These are phyloP conservation scores for Neoboletus subvelutipes DNA, from an alignment of 768 basidiomycete species.

Conservation along the genomic window DNA sequence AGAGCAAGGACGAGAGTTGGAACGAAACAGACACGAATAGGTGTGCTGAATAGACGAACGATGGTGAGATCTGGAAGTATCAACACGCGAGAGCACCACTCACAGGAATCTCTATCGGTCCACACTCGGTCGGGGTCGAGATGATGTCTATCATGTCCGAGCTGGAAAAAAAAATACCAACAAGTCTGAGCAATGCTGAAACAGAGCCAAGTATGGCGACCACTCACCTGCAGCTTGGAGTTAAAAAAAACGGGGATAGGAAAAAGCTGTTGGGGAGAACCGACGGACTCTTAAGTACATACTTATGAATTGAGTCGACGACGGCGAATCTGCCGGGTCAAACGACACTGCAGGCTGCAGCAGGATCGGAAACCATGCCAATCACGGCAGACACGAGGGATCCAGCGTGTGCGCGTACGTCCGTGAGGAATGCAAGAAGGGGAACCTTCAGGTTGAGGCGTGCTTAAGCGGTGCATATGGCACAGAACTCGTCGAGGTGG, in stretches of 20 bases:
- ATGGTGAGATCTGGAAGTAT: background rate
- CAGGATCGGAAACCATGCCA: background rate
- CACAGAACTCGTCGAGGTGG: background rate
- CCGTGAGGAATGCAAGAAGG: background rate
- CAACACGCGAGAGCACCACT: background rate
- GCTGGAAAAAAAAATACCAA: background rate
- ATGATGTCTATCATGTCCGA: background rate
- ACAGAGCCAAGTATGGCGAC: background rate
- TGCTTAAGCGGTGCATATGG: background rate
- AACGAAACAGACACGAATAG: constrained; percentile 8
- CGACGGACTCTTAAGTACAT: too few species aligned
- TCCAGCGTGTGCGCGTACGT: constrained; percentile 10
- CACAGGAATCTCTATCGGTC: constrained; percentile 10
- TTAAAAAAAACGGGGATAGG: background rate
- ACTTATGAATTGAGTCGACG: background rate
- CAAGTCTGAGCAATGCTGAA: background rate
- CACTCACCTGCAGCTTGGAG: background rate
- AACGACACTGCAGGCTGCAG: background rate
- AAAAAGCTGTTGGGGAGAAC: background rate
- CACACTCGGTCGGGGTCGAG: background rate
- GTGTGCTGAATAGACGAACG: constrained; percentile 2
- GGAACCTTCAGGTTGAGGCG: background rate
- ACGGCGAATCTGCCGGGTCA: background rate
- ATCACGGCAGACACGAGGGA: constrained; percentile 12
- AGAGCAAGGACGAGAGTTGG: constrained; percentile 18